Base-by-base conservation (phyloP, 139 green algal species). In the Chlamydomonas incerta region DNA sequence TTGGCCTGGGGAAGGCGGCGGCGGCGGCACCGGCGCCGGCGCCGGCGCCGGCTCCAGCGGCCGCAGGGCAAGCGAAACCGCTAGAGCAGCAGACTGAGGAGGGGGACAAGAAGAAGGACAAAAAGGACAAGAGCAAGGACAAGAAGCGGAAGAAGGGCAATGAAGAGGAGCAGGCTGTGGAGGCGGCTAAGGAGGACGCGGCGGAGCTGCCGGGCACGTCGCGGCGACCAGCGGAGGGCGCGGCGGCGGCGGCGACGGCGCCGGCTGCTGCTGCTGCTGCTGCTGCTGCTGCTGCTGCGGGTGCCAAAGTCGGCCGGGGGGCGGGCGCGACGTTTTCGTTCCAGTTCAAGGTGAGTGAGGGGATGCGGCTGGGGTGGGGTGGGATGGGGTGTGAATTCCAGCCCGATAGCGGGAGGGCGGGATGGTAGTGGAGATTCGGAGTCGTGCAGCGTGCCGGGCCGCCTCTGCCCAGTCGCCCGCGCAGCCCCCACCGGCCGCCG, bases 331-430 rank as follows among this genome's bases (percentile, higher is more conserved):
- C 34, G 34, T 79, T 75, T 29, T 87, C 70, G 13, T 75, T 79
- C 23, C n/a, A 70, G 1, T 87, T 79, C 52, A 34, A 79, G 81
- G 70, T 79, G 46, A 14, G 66, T 24, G 65, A 63, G 34, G 24
- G 6, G n/a, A n/a, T n/a, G n/a, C n/a, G n/a, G n/a, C 41, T 8
- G 41, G 41, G 41, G 41, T 8, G 41, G 41, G 41, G 41, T 50
- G 41, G 41, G 41, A 50, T 13, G 41, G 8, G 41, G 41, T 50
- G 41, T 50, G 41, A 50, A 8, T n/a, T n/a, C n/a, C n/a, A n/a
- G n/a, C n/a, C n/a, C n/a, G n/a, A n/a, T n/a, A n/a, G n/a, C n/a
- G n/a, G n/a, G n/a, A n/a, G n/a, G n/a, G n/a, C n/a, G n/a, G n/a
- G n/a, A n/a, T 50, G 41, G 41, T 50, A 50, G 41, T 50, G 41